Evolutionary conservation across 371 early-diverging fungal genomes (phyloP), one percentile per base, ranked within the genome.

Genomic region (Lichtheimia ramosa): DNA sequence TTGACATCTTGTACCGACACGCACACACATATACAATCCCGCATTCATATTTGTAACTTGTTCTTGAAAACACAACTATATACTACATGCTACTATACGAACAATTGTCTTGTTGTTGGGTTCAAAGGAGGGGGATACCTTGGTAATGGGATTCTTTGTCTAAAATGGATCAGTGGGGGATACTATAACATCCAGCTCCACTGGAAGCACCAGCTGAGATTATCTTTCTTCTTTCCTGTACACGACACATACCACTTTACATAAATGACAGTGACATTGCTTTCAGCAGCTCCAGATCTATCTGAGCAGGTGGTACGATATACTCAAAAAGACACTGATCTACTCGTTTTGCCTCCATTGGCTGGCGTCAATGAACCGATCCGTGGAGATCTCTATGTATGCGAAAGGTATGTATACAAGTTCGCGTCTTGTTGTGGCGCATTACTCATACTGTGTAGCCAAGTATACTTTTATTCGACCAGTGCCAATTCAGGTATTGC

Each of bases 381-480:
- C 10, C 46, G 62, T 46, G 81, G 81, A 8, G 67, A 70, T 25
- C 42, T 81, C 8, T 56, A 54, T 46, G 65, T 81, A 3, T 70
- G 72, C 46, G 81, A 81, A 63, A 77, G 76, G 80, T 79, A 69
- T 57, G 58, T 28, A 15, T 41, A 18, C 15, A 24, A 8, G 48
- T 16, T 25, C 56, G 48, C 56, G 43, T 6, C 3, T 12, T 13
- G n/a, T 20, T 13, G 6, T 46, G 34, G 10, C 4, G n/a, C 25
- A 43, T 23, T 56, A n/a, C 20, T 43, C 3, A 27, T 34, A 21
- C 18, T 13, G 15, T 39, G 20, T 54, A 79, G 76, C 53, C 74
- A 69, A 56, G 59, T 85, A 2, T 85, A 82, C 54, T 88, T 85
- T 62, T 84, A 80, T 69, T 84, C 83, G 0, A 50, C 64, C 3